Base-by-base conservation (phyloP, 345 rosid species). In the Syzygium grande region DNA sequence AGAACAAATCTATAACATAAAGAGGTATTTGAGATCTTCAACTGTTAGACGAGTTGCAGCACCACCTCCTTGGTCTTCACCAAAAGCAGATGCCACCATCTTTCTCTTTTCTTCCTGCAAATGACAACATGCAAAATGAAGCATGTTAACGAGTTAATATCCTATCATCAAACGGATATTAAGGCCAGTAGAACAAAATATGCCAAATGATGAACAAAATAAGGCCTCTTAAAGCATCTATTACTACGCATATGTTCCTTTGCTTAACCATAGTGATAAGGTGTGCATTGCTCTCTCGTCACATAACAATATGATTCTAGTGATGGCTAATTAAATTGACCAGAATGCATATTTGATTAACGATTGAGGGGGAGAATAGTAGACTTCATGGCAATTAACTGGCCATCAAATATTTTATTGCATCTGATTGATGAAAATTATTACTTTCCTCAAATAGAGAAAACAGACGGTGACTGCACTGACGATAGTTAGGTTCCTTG, bases 61-160 rank as follows among this genome's bases (percentile, higher is more conserved):
- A 85, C 94, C 89, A 87, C 98, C 99, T 22, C 93, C 93, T 54
- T 93, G 94, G 87, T 97, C 99, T 91, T 98, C 99, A 34, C 99
- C 99, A 91, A 95, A 97, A n/a, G 99, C 99, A 89, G 98, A 95
- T 8, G 99, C 98, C 86, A 98, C 98, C 99, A 98, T 96, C 91
- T 91, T 95, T 89, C 98, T 92, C 94, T 98, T 96, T n/a, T 95
- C 96, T 43, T 98, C 99, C 99, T 98, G 91, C 88, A 92, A 86
- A 46, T 27, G 29, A 84, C 38, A 27, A 78, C 63, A 43, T 56
- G 41, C 55, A 85, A 77, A 51, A 59, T 21, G 46, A 34, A 19
- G 7, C 1, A 73, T 73, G 27, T 11, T 73, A 38, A 0, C 0
- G 1, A 0, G 8, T 38, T 38, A 0, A 73, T 38, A 38, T 73